phyloP scores from a whole-genome alignment of 495 filamentous ascomycete genomes.

The Neurospora sp. region DNA sequence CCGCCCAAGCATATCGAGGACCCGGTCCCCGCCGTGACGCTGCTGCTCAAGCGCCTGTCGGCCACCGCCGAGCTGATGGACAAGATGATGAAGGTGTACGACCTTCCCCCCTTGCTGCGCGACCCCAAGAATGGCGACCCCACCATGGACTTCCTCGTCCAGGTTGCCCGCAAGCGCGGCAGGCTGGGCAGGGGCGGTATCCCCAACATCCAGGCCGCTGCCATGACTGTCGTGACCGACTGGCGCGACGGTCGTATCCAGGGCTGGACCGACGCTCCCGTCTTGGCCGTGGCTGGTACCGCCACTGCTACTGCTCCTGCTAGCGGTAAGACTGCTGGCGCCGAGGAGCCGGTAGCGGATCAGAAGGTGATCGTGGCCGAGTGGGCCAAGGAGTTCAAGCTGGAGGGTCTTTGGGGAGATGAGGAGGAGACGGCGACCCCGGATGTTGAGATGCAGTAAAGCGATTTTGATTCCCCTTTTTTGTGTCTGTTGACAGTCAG shows the following conservation, averaged over 20 bases:
- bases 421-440: conserved; percentile 17
- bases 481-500: not conserved
- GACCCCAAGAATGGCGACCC: conserved; percentile 50
- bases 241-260: conserved; percentile 94
- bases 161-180: conserved; percentile 88
- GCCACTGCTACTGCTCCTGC: conserved; percentile 17
- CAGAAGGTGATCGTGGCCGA: conserved; percentile 81
- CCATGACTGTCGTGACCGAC: conserved; percentile 86
- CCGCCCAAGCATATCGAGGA: conserved; percentile 92
- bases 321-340: conserved; percentile 17
- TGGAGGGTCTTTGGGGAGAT: conserved; percentile 87
- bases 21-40: conserved; percentile 71
- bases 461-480: conserved; percentile 1
- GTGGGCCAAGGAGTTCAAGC: conserved; percentile 93
- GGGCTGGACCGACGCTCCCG: conserved; percentile 77
- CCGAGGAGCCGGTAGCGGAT: conserved; percentile 42
- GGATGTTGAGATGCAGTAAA: conserved; percentile 24
- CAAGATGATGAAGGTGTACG: conserved; percentile 74
- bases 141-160: conserved; percentile 87
- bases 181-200: conserved; percentile 82
- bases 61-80: conserved; percentile 57
- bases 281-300: conserved; percentile 41
- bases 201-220: conserved; percentile 78
- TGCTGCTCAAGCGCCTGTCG: conserved; percentile 71
- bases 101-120: conserved; percentile 64